phyloP scores from a whole-genome alignment of 768 basidiomycete species.

The Trametes meyenii region DNA sequence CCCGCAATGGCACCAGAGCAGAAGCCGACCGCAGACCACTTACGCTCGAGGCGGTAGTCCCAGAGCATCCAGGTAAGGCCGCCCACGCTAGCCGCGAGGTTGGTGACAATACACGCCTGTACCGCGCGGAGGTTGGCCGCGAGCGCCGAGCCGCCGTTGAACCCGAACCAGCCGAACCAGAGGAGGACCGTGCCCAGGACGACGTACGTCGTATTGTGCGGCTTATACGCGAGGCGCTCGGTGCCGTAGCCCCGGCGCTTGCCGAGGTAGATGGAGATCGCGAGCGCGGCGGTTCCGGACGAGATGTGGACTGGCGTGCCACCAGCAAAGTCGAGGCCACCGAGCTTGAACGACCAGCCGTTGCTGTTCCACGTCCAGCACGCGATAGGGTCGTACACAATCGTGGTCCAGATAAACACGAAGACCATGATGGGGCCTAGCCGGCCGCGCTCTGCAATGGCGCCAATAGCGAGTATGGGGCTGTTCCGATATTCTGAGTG shows the following conservation, averaged over 20 bases:
- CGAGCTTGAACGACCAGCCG: conserved; percentile 75
- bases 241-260: conserved; percentile 92
- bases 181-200: conserved; percentile 92
- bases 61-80: conserved; percentile 92
- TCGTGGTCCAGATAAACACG: conserved; percentile 85
- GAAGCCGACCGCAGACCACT: conserved; percentile 93
- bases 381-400: conserved; percentile 90
- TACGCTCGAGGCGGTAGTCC: conserved; percentile 93
- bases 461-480: conserved; percentile 88
- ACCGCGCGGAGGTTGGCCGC: conserved; percentile 86
- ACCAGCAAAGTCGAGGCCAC: conserved; percentile 91
- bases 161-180: conserved; percentile 97
- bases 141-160: conserved; percentile 92
- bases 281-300: conserved; percentile 89
- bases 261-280: conserved; percentile 89
- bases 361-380: conserved; percentile 95
- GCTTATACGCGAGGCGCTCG: conserved; percentile 87
- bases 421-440: conserved; percentile 88
- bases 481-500: conserved; percentile 40
- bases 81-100: conserved; percentile 87
- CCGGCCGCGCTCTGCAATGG: conserved; percentile 86
- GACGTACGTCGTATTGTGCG: conserved; percentile 92
- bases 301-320: conserved; percentile 97
- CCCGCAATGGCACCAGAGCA: conserved; percentile 94
- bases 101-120: conserved; percentile 91